phyloP scores from a whole-genome alignment of 495 filamentous ascomycete species.

The Trichodelitschia bisporula region DNA sequence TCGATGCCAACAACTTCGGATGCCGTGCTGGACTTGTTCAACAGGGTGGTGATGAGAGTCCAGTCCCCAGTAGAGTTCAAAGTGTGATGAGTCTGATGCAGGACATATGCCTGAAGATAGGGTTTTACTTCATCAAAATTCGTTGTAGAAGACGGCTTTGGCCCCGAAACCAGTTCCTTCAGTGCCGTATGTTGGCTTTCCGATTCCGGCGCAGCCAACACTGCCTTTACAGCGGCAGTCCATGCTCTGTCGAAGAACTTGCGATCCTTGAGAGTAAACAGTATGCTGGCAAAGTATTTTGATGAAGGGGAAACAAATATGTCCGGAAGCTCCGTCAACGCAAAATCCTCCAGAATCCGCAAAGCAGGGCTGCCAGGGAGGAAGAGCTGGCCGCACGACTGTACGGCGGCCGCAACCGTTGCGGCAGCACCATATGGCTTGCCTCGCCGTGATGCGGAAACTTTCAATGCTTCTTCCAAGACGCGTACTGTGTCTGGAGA shows the following conservation, averaged over 20 bases:
- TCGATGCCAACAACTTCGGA: no score
- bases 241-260: constrained; percentile 11
- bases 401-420: no score
- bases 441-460: constrained; percentile 36
- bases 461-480: constrained; percentile 23
- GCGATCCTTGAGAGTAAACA: constrained; percentile 9
- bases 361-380: constrained; percentile 9
- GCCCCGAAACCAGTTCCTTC: constrained; percentile 11
- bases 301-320: constrained; percentile 30
- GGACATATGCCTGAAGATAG: constrained; percentile 15
- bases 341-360: constrained; percentile 19
- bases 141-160: constrained; percentile 6
- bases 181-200: constrained; percentile 10
- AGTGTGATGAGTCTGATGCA: constrained; percentile 3
- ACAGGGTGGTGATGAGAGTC: constrained; percentile 7
- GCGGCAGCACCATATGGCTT: constrained; percentile 64
- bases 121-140: no score
- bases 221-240: constrained; percentile 7
- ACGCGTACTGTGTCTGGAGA: constrained; percentile 11
- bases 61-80: constrained; percentile 9
- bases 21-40: constrained; percentile 8
- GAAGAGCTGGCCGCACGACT: constrained; percentile 22
- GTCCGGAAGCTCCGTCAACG: constrained; percentile 22
- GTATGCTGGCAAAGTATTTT: constrained; percentile 13
- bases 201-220: constrained; percentile 11